Percentiles rank a stretch among this genome's conserved stretches.
Conservation (phyloP, 2,329 filamentous ascomycete genomes). For the Fusarium solani-melongenae region DNA sequence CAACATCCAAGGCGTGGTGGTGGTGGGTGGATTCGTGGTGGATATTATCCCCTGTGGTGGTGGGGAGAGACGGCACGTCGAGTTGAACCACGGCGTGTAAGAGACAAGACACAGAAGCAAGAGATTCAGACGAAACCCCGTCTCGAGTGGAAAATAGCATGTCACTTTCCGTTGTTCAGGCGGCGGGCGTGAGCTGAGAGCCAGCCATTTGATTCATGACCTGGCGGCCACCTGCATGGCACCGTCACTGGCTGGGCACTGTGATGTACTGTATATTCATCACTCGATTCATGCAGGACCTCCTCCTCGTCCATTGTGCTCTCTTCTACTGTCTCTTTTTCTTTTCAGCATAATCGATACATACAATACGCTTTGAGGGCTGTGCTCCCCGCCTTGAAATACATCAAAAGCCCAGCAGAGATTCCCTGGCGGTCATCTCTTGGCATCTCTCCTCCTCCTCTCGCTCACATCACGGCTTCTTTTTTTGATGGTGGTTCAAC, state of each 20-base stretch:
- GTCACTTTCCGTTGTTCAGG: neutral
- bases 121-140: neutral
- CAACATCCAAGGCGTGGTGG: neutral
- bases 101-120: neutral
- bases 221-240: constrained; percentile 15
- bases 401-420: constrained; percentile 24
- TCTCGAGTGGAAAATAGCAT: neutral
- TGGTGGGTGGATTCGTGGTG: neutral
- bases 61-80: neutral
- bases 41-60: neutral
- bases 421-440: constrained; percentile 33
- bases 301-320: neutral
- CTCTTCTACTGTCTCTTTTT: constrained; percentile 2
- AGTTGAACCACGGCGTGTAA: neutral
- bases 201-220: constrained; percentile 1
- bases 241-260: constrained; percentile 11
- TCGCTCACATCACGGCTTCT: neutral
- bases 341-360: neutral
- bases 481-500: neutral
- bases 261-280: constrained; percentile 30
- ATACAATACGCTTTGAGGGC: neutral
- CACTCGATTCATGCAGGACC: neutral
- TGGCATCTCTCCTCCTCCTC: constrained; percentile 28
- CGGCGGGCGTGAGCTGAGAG: constrained; percentile 8
- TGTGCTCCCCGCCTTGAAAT: constrained; percentile 8